Conservation (phyloP, 2,329 filamentous ascomycete species). For the Xylariaceae sp. region DNA sequence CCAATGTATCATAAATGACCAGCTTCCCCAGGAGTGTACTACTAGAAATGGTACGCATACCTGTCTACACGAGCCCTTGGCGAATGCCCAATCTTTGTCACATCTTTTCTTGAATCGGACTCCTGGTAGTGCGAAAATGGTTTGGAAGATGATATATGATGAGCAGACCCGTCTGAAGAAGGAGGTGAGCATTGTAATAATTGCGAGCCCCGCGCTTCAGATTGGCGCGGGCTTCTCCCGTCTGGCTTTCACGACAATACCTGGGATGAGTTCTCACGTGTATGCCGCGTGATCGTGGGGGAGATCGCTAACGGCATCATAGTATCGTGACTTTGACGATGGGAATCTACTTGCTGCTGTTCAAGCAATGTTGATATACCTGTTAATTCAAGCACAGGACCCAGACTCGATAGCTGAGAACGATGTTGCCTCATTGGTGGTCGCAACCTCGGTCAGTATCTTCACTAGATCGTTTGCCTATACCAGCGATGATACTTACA, state of each 20-base stretch:
- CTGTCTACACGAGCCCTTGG: constrained; percentile 26
- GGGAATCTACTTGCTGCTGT: constrained; percentile 10
- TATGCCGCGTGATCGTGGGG: no score
- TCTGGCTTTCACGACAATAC: no score
- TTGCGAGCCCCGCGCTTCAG: no score
- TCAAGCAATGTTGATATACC: constrained; percentile 15
- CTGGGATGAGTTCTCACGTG: no score
- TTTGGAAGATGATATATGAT: constrained; percentile 27
- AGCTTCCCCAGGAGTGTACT: constrained; percentile 8
- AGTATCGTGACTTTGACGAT: background rate
- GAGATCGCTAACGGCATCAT: background rate
- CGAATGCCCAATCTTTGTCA: constrained; percentile 25
- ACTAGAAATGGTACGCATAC: constrained; percentile 20
- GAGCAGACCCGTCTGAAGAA: constrained; percentile 17
- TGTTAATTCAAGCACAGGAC: constrained; percentile 24
- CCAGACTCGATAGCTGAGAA: constrained; percentile 11
- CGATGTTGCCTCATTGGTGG: constrained; percentile 3
- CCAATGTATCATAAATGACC: constrained; percentile 20
- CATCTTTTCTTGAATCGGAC: constrained; percentile 23
- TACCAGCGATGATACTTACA: no score
- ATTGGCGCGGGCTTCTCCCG: no score
- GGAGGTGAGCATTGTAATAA: constrained; percentile 11
- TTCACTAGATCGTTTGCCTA: background rate
- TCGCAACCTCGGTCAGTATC: constrained; percentile 6
- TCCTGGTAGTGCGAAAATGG: constrained; percentile 17